phyloP scores from a whole-genome alignment of 140 eudicot species.

The Senecio squalidus region DNA sequence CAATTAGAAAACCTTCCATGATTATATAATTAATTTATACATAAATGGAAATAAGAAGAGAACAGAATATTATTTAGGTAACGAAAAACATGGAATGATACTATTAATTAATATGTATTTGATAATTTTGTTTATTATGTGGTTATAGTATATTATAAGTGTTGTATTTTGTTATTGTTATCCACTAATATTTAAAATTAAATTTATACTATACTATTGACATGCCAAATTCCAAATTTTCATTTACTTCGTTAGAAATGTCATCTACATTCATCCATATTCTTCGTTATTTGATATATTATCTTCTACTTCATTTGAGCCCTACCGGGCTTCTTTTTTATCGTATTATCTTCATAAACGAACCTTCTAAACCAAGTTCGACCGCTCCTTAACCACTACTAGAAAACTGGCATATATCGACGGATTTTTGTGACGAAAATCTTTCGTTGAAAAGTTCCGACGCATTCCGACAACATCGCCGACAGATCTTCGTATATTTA shows the following conservation, averaged over 20 bases:
- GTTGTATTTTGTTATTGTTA: constrained; percentile 2
- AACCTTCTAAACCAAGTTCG: background rate
- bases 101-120: constrained; percentile 10
- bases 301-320: background rate
- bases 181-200: background rate
- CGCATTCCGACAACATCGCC: too few relatives aligned
- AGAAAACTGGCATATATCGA: too few relatives aligned
- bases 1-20: background rate
- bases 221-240: constrained; percentile 19
- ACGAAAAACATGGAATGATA: background rate
- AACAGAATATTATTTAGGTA: constrained; percentile 1
- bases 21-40: background rate
- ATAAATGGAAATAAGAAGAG: background rate
- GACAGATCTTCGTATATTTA: too few relatives aligned
- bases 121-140: constrained; percentile 9
- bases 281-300: background rate
- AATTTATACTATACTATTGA: background rate
- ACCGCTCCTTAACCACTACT: background rate
- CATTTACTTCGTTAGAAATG: constrained; percentile 2
- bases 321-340: background rate
- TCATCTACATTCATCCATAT: background rate
- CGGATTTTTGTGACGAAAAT: too few relatives aligned
- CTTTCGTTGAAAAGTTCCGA: too few relatives aligned
- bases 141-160: background rate
- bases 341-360: background rate